phyloP scores from a whole-genome alignment of 2,329 filamentous ascomycete species.

The Didymella pomorum region DNA sequence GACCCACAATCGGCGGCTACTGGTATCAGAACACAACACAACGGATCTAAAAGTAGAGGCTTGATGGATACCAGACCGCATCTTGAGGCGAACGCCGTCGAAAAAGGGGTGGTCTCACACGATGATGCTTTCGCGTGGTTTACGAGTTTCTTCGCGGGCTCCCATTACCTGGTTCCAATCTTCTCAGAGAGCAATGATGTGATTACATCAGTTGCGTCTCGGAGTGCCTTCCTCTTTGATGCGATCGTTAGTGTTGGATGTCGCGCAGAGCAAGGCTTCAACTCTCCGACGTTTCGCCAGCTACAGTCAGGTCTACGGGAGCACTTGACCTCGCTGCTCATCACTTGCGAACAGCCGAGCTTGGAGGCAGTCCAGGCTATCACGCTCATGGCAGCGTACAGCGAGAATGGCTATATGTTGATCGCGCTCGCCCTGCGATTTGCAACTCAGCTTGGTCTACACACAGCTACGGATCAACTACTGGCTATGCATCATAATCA shows the following conservation, averaged over 20 bases:
- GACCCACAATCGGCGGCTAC: not conserved
- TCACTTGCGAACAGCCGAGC: constrained; percentile 51
- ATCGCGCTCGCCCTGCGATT: constrained; percentile 61
- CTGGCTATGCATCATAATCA: constrained; percentile 38
- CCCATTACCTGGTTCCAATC: constrained; percentile 59
- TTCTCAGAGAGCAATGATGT: constrained; percentile 58
- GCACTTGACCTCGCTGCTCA: constrained; percentile 58
- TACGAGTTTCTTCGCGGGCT: constrained; percentile 42
- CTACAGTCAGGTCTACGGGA: constrained; percentile 44
- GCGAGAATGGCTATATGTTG: constrained; percentile 60
- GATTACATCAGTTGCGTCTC: constrained; percentile 55
- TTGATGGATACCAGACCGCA: not conserved
- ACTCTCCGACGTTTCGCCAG: constrained; percentile 49
- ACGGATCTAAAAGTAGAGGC: not conserved
- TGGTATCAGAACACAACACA: not conserved
- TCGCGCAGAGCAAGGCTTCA: constrained; percentile 55
- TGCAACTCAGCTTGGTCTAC: constrained; percentile 59
- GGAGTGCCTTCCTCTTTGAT: constrained; percentile 62
- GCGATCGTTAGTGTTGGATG: constrained; percentile 62
- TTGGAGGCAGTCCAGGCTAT: constrained; percentile 63
- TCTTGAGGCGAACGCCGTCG: constrained; percentile 28
- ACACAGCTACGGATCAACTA: constrained; percentile 51
- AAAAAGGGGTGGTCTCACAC: constrained; percentile 37
- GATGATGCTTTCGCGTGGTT: constrained; percentile 34
- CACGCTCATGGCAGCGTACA: constrained; percentile 62